Evolutionary conservation across 176 grass and related monocot species (phyloP).

Genomic region (Calamus simplicifolius): DNA sequence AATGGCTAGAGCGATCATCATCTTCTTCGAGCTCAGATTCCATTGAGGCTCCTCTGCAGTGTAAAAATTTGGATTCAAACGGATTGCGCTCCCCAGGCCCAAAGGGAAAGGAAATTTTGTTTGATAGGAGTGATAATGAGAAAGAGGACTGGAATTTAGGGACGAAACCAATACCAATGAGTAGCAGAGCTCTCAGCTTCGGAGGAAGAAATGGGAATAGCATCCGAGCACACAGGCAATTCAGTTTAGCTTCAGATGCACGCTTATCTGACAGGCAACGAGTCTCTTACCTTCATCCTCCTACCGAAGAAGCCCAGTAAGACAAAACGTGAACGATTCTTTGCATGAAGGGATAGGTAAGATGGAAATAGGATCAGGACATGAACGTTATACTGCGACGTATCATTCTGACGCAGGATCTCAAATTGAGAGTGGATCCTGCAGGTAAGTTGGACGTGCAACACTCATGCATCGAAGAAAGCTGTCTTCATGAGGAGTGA

Average conservation of each 20-base stretch:
- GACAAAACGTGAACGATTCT: too few species aligned
- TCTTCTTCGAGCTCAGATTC: slow-evolving; percentile 6
- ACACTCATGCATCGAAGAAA: background rate
- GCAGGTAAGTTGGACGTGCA: too few species aligned
- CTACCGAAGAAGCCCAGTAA: background rate
- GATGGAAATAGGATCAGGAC: too few species aligned
- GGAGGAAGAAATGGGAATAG: background rate
- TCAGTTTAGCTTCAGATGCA: background rate
- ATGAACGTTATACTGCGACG: too few species aligned
- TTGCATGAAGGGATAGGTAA: too few species aligned
- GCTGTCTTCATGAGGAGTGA: background rate
- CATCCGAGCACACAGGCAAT: background rate
- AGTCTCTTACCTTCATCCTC: background rate
- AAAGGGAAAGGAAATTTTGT: background rate
- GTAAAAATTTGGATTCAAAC: background rate
- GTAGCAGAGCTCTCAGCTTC: background rate
- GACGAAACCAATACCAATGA: background rate
- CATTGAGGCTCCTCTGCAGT: background rate
- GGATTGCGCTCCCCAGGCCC: background rate
- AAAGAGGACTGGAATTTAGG: background rate
- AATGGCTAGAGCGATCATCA: background rate
- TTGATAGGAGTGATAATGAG: background rate
- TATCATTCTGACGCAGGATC: too few species aligned
- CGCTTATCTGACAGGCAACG: background rate
- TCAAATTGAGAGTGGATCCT: too few species aligned